Evolutionary conservation across 768 basidiomycete species (phyloP).

Genomic region (Pulveroboletus sp.): DNA sequence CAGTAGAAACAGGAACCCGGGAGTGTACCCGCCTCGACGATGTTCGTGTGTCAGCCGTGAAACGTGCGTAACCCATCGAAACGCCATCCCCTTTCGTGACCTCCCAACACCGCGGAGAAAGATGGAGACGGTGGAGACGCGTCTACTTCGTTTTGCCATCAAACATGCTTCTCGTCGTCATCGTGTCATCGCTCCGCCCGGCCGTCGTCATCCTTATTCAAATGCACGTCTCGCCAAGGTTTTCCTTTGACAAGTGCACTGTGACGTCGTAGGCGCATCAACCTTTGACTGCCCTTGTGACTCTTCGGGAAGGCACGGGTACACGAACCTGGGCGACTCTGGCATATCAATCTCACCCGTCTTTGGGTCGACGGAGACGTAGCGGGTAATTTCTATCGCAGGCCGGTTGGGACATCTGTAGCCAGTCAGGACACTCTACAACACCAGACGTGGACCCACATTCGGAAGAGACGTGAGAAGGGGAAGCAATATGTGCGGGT

Average conservation of each 20-base stretch:
- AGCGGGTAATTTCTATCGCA: slow-evolving; percentile 66
- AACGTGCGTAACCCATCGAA: slow-evolving; percentile 21
- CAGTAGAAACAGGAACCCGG: slow-evolving; percentile 28
- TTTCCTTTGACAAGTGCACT: slow-evolving; percentile 34
- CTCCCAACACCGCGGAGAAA: slow-evolving; percentile 22
- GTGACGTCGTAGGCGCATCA: slow-evolving; percentile 6
- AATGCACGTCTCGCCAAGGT: slow-evolving; percentile 31
- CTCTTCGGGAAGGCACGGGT: slow-evolving; percentile 7
- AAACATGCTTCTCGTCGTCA: not conserved
- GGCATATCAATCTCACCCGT: slow-evolving; percentile 53
- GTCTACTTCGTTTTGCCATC: not conserved
- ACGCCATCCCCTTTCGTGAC: not conserved
- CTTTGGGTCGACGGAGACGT: slow-evolving; percentile 44
- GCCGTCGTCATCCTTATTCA: too few species aligned
- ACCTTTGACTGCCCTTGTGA: slow-evolving; percentile 1
- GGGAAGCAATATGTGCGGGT: slow-evolving; percentile 59
- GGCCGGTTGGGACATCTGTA: slow-evolving; percentile 62
- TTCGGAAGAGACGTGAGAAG: slow-evolving; percentile 66
- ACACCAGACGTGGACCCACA: slow-evolving; percentile 43
- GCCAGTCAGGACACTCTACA: not conserved
- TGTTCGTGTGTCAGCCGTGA: slow-evolving; percentile 19
- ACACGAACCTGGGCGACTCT: slow-evolving; percentile 37
- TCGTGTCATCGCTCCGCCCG: slow-evolving; percentile 12
- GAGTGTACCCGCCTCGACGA: slow-evolving; percentile 22
- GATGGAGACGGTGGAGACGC: too few species aligned